Conservation (phyloP, 345 rosid genomes). For the Laguncularia racemosa region DNA sequence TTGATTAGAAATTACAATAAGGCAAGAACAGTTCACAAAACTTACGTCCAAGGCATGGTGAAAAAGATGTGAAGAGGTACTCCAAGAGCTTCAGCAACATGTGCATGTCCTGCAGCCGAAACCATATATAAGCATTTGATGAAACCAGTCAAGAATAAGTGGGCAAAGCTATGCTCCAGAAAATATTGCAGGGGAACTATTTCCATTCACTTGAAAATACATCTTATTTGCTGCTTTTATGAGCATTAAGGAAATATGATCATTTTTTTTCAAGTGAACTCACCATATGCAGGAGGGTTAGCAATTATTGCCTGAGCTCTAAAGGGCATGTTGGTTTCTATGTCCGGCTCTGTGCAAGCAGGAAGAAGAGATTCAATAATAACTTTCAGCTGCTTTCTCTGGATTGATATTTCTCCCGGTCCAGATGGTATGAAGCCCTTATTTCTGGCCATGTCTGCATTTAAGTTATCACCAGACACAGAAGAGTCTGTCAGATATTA, state of each 20-base stretch:
- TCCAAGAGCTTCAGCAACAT: constrained; percentile 97
- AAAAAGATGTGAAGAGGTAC: constrained; percentile 96
- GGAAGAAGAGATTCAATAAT: constrained; percentile 96
- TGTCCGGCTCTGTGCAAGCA: constrained; percentile 84
- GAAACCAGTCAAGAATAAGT: too few relatives aligned
- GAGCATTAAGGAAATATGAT: too few relatives aligned
- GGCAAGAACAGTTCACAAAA: constrained; percentile 4
- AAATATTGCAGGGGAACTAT: too few relatives aligned
- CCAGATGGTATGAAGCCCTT: constrained; percentile 95
- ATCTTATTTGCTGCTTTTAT: too few relatives aligned
- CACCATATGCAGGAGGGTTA: constrained; percentile 97
- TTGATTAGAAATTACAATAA: too few relatives aligned
- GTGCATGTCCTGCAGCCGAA: constrained; percentile 73
- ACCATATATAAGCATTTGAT: not conserved
- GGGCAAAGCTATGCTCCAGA: too few relatives aligned
- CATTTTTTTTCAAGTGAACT: constrained; percentile 9
- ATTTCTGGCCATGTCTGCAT: constrained; percentile 92
- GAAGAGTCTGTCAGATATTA: not conserved
- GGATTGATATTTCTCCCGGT: constrained; percentile 83
- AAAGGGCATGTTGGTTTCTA: constrained; percentile 62
- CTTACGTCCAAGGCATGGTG: constrained; percentile 99
- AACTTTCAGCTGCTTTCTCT: constrained; percentile 87
- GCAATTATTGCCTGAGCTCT: constrained; percentile 97
- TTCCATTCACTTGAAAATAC: too few relatives aligned
- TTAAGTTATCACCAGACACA: constrained; percentile 3